Evolutionary conservation across 352 stramenopile genomes (phyloP).

Genomic region (Phytophthora boehmeriae): DNA sequence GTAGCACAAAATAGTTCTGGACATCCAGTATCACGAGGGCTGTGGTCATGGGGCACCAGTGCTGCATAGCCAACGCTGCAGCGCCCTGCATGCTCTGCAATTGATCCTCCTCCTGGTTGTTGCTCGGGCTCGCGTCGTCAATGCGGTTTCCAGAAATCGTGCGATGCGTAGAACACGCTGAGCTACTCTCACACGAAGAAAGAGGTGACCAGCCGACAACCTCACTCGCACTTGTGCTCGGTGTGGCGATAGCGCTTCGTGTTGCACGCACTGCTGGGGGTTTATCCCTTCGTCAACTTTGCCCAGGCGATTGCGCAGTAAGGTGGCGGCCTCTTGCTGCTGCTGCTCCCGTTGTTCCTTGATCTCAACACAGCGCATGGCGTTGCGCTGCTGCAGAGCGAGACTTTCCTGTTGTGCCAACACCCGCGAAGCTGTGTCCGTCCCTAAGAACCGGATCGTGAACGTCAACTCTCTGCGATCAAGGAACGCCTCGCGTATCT

Average conservation of each 20-base stretch:
- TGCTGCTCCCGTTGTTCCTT: constrained; percentile 48
- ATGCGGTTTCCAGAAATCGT: background rate
- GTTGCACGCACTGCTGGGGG: constrained; percentile 1
- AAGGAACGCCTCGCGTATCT: constrained; percentile 54
- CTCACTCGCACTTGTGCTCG: constrained; percentile 24
- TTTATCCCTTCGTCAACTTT: constrained; percentile 11
- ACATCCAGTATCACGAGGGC: constrained; percentile 68
- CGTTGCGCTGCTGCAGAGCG: constrained; percentile 24
- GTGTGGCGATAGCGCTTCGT: constrained; percentile 15
- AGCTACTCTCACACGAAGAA: constrained; percentile 17
- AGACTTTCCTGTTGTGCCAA: constrained; percentile 53
- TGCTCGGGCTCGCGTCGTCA: constrained; percentile 5
- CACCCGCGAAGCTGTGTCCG: constrained; percentile 53
- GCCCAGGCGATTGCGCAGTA: constrained; percentile 60
- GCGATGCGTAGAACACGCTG: constrained; percentile 9
- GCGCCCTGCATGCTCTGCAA: constrained; percentile 3
- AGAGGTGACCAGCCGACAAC: constrained; percentile 20
- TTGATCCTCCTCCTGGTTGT: constrained; percentile 16
- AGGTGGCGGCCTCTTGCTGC: constrained; percentile 51
- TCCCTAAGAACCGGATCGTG: constrained; percentile 65
- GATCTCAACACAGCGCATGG: constrained; percentile 27
- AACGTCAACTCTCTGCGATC: constrained; percentile 44
- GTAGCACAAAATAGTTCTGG: constrained; percentile 70
- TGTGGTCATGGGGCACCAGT: constrained; percentile 72
- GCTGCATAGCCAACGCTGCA: constrained; percentile 26